Evolutionary conservation across 768 basidiomycete genomes (phyloP), one percentile per base, ranked within the genome.

Genomic region (Tylopilus cervinicoccineus): DNA sequence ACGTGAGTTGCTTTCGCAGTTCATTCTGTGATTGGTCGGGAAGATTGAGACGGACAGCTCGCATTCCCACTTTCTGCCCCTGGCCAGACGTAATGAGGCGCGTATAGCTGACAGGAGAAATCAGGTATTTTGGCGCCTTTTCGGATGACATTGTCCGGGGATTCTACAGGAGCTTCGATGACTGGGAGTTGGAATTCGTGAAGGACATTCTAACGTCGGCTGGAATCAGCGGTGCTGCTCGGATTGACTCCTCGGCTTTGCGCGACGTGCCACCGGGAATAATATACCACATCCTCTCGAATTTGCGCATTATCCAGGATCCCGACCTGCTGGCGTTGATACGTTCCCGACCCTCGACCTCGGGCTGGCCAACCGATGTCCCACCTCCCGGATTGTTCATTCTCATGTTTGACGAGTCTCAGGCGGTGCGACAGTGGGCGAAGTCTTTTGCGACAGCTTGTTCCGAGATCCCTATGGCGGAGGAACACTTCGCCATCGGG

Each of bases 121-220:
- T 23, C 52, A 93, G 90, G 47, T 93, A 86, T 64, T 83, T 93
- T 56, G 82, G 79, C 13, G 81, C 81, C 3, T 92, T 86, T 63
- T 57, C 72, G 1, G 70, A 72, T 1, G 61, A 71, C 17, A 66
- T 78, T 31, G 61, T 86, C 43, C 63, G 68, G 17, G 66, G 64
- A 29, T 93, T 94, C 64, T 86, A 82, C 60, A 53, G 55, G 16
- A 76, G 65, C 20, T 81, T 91, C 38, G 80, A 85, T 47, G 64
- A 69, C 28, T 93, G 87, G 83, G 85, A 92, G 58, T 65, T 79
- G 4, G 52, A 64, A 10, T 60, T 76, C 22, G 75, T 86, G 5
- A 59, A 83, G 10, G 66, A 73, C n/a, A 71, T 75, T 34, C 59
- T 88, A 34, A 53, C 70, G 22, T 55, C 62, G 24, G 59, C 67